Evolutionary conservation across 306 rosid species (phyloP), one percentile per base, ranked within the genome.

Genomic region (Trichosanthes truncata): DNA sequence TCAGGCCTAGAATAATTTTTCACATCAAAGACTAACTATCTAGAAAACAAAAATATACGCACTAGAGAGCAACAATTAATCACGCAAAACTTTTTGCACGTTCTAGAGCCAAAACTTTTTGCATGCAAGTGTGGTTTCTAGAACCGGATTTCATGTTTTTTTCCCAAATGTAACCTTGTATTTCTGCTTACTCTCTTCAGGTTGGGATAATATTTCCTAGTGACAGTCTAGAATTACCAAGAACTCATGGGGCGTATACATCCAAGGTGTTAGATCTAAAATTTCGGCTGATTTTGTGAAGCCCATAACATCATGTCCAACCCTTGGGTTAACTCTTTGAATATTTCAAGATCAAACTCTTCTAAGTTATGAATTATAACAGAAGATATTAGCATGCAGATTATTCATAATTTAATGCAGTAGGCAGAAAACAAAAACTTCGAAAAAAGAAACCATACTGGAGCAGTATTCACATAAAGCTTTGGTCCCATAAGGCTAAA

Each of bases 401-500:
- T 4, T 62, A 63, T 17, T 76, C 49, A 29, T n/a, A 63, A n/a
- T 77, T 25, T 49, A 63, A 59, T 57, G 14, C 31, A 46, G 52
- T 65, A 13, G 35, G 40, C 48, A 76, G 41, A 73, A 82, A 36
- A 61, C 23, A 82, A 68, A 79, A 14, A 49, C 65, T 79, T 71
- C 0, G 21, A 63, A 76, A 71, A 61, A 77, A 49, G 76, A 79
- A 45, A 49, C 81, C 79, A 84, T 92, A 94, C 98, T 82, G 80
- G 88, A 67, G 83, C 79, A 73, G 95, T 92, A 87, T 94, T 94
- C 68, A 94, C 95, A 43, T 87, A 92, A 62, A 94, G 98, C 87
- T 86, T 94, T 46, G 98, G 94, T 43, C 98, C 97, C 90, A 94
- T 65, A 78, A 94, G 90, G 88, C 98, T 94, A 87, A 94, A 94